Conservation (phyloP, 2,329 filamentous ascomycete species). For the Botrytis galanthina region DNA sequence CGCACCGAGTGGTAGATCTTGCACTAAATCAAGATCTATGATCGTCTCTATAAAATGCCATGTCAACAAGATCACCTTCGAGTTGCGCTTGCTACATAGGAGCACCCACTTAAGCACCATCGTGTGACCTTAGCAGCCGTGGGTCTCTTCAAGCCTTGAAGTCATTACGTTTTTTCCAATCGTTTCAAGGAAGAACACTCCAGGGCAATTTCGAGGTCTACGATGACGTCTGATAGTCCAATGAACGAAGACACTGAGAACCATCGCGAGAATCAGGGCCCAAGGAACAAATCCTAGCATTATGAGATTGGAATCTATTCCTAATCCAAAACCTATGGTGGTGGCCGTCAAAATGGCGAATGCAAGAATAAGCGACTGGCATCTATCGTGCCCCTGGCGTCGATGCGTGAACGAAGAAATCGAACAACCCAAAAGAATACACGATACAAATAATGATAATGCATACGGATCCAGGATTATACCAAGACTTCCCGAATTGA, state of each 20-base stretch:
- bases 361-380: conserved; percentile 39
- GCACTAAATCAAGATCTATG: not conserved
- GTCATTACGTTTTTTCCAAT: not conserved
- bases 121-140: not conserved
- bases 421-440: conserved; percentile 40
- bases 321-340: conserved; percentile 32
- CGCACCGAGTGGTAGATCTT: not conserved
- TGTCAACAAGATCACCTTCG: not conserved
- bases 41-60: not conserved
- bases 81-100: not conserved
- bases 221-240: conserved; percentile 20
- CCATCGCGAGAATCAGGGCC: conserved; percentile 41
- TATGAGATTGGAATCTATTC: conserved; percentile 37
- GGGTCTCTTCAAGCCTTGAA: not conserved
- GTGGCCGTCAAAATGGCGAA: conserved; percentile 31
- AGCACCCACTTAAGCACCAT: not conserved
- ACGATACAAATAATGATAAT: conserved; percentile 39
- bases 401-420: conserved; percentile 42
- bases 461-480: conserved; percentile 39
- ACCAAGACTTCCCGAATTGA: conserved; percentile 24
- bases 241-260: conserved; percentile 37
- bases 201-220: not conserved
- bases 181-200: not conserved
- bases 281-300: conserved; percentile 41
- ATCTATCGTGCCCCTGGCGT: conserved; percentile 36